Conservation (phyloP, 352 stramenopile genomes). For the Stramenopiles sp. region DNA sequence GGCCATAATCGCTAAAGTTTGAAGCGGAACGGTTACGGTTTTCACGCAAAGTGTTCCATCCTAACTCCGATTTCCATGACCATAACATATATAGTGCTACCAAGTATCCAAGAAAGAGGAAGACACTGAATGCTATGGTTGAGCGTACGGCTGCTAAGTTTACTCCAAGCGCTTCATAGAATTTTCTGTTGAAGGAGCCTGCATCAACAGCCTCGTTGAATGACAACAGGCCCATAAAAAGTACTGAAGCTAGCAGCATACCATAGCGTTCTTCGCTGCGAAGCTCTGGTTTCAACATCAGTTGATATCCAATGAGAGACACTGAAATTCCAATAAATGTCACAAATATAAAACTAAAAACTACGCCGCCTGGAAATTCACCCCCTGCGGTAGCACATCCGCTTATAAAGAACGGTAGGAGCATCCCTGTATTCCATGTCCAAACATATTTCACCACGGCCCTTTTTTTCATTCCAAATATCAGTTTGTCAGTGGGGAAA, state of each 20-base stretch:
- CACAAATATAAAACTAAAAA: neutral
- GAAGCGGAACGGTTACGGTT: too few relatives aligned
- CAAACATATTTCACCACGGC: neutral
- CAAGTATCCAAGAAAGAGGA: neutral
- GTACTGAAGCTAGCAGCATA: neutral
- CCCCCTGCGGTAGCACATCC: neutral
- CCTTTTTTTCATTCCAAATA: neutral
- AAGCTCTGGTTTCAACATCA: neutral
- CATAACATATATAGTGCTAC: neutral
- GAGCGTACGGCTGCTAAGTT: neutral
- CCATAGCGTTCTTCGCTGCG: neutral
- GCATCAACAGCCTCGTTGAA: neutral
- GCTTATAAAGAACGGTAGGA: neutral
- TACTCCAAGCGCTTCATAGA: neutral
- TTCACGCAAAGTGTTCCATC: too few relatives aligned
- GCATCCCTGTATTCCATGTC: neutral
- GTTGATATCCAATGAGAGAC: neutral
- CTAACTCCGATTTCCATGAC: neutral
- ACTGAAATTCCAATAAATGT: neutral
- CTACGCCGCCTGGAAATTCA: neutral
- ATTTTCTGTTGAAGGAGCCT: neutral
- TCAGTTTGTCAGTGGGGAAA: neutral
- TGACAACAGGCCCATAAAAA: neutral
- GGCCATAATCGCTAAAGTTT: neutral
- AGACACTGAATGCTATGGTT: neutral